Evolutionary conservation across 2,329 filamentous ascomycete species (phyloP).

Genomic region (Alternaria conjuncta): DNA sequence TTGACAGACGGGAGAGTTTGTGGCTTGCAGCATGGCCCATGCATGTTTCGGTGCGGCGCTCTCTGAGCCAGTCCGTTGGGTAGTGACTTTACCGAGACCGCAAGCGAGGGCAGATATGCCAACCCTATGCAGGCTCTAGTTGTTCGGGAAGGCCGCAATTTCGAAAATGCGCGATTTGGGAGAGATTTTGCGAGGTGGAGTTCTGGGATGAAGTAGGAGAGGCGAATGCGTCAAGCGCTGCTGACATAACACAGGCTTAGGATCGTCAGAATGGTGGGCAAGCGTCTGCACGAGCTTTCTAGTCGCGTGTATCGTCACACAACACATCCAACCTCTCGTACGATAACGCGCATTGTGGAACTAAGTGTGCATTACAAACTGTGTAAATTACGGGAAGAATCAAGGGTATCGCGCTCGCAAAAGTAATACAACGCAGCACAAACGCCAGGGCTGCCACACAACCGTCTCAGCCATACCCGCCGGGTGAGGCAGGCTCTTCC

Average conservation of each 20-base stretch:
- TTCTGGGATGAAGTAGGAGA: neutral
- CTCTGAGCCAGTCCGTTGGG: neutral
- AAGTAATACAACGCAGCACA: neutral
- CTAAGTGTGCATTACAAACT: neutral
- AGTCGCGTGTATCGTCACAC: neutral
- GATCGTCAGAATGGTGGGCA: neutral
- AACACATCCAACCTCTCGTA: neutral
- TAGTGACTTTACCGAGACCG: neutral
- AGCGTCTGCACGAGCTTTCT: neutral
- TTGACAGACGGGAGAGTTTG: neutral
- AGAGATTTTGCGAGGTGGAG: neutral
- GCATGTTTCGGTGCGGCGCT: constrained; percentile 7
- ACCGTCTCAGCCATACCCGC: neutral
- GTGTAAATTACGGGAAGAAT: neutral
- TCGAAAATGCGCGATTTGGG: neutral
- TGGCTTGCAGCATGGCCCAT: neutral
- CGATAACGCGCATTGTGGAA: neutral
- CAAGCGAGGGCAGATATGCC: neutral
- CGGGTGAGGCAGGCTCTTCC: neutral
- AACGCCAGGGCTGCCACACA: neutral
- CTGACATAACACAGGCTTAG: neutral
- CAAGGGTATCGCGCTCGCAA: neutral
- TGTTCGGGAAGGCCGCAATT: neutral
- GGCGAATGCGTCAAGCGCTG: neutral
- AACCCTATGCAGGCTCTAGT: neutral